Conservation (phyloP, 2,329 filamentous ascomycete genomes). For the Metarhizium guizhouense region DNA sequence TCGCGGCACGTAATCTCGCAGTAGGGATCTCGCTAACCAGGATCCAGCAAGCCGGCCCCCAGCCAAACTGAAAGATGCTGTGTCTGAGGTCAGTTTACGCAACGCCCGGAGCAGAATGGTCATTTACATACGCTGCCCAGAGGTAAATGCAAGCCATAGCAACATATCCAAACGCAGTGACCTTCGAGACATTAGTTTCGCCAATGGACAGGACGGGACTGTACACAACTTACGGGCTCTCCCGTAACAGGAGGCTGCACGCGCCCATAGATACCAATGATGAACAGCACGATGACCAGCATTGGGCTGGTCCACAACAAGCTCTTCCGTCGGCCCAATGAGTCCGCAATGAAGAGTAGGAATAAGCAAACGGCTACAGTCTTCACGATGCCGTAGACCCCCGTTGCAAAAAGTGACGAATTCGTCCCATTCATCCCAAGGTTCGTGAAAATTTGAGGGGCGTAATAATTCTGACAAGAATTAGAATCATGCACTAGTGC, state of each 20-base stretch:
- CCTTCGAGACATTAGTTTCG: conserved; percentile 13
- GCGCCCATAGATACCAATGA: conserved; percentile 63
- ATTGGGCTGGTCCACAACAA: conserved; percentile 57
- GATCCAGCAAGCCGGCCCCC: conserved; percentile 67
- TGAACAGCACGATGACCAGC: conserved; percentile 55
- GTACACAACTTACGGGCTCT: conserved; percentile 26
- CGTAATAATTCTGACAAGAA: conserved; percentile 51
- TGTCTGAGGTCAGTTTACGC: neutral
- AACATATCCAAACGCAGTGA: conserved; percentile 59
- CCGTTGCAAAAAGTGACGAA: conserved; percentile 60
- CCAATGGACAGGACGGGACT: neutral
- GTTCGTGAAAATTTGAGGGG: conserved; percentile 58
- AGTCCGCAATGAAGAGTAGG: conserved; percentile 59
- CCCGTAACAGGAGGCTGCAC: conserved; percentile 48
- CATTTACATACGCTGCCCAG: conserved; percentile 46
- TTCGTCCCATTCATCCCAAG: conserved; percentile 50
- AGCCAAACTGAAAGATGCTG: conserved; percentile 57
- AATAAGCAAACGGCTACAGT: conserved; percentile 55
- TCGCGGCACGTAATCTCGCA: conserved; percentile 54
- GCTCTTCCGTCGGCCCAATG: conserved; percentile 52
- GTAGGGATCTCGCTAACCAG: conserved; percentile 61
- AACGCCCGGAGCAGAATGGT: conserved; percentile 7
- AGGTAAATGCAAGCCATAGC: conserved; percentile 65
- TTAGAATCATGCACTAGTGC: neutral
- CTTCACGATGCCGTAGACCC: conserved; percentile 66